These are phyloP conservation scores for Phytophthora pinifolia DNA, from an alignment of 352 stramenopile genomes.

Conservation along the genomic window DNA sequence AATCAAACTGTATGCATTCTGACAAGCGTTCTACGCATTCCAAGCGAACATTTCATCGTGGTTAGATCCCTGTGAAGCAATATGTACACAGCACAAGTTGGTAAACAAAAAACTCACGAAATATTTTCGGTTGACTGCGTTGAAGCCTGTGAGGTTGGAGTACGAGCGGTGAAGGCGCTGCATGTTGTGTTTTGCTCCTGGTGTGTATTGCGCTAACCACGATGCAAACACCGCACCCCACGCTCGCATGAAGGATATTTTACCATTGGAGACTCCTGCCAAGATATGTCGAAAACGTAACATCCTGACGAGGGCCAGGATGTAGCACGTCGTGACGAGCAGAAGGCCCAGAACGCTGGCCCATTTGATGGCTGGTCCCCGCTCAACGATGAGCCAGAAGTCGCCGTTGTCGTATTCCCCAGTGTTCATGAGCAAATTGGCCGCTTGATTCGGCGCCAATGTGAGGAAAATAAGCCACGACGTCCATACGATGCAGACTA, in stretches of 20 bases:
- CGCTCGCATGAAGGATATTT: neutral
- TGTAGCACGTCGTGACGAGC: constrained; percentile 10
- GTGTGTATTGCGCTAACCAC: constrained; percentile 1
- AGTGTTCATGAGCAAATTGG: constrained; percentile 43
- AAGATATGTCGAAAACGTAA: constrained; percentile 3
- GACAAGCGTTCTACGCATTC: constrained; percentile 22
- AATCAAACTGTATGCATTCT: constrained; percentile 27
- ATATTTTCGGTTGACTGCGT: constrained; percentile 24
- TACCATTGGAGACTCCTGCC: neutral
- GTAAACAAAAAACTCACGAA: constrained; percentile 14
- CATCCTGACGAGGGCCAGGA: constrained; percentile 14
- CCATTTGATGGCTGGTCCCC: constrained; percentile 2
- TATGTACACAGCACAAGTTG: neutral
- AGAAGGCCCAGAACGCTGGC: constrained; percentile 10
- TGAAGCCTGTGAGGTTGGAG: constrained; percentile 22
- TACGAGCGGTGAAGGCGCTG: constrained; percentile 6
- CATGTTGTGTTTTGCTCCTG: neutral
- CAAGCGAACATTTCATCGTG: no score
- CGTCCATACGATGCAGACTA: constrained; percentile 31
- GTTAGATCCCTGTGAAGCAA: neutral
- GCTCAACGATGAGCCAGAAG: constrained; percentile 40
- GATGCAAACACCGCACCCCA: constrained; percentile 1
- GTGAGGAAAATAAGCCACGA: constrained; percentile 31
- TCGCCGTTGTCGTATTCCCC: constrained; percentile 32
- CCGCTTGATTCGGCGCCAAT: constrained; percentile 26